Percentiles rank a stretch among this genome's conserved stretches.
These are phyloP conservation scores for Pseudogymnoascus destructans DNA, from an alignment of 2,329 filamentous ascomycete genomes.

Conservation along the genomic window DNA sequence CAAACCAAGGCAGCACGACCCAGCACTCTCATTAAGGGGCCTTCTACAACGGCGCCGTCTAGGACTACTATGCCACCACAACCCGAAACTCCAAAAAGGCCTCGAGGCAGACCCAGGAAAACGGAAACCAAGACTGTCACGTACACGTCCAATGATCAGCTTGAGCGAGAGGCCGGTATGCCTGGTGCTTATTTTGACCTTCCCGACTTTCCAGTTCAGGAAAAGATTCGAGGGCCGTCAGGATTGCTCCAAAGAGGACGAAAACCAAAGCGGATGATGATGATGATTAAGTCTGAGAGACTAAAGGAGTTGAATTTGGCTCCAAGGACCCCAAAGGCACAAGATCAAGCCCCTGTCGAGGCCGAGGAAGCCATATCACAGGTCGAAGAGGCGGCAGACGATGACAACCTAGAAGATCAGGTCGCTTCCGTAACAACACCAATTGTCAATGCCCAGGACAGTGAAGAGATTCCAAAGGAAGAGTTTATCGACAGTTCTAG, in stretches of 20 bases:
- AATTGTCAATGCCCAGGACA: neutral
- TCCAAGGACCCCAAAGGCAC: conserved; percentile 9
- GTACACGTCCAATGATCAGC: conserved; percentile 12
- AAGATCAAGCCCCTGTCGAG: conserved; percentile 12
- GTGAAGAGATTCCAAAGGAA: neutral
- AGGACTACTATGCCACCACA: neutral
- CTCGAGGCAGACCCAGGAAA: neutral
- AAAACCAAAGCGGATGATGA: conserved; percentile 10
- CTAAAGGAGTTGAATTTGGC: conserved; percentile 14
- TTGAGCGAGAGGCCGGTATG: conserved; percentile 15
- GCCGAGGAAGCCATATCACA: conserved; percentile 9
- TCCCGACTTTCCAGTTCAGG: conserved; percentile 8
- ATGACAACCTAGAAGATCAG: neutral
- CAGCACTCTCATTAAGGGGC: neutral
- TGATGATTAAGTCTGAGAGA: conserved; percentile 15
- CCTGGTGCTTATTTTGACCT: conserved; percentile 17
- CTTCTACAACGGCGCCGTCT: neutral
- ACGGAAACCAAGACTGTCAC: neutral
- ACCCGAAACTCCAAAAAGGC: neutral
- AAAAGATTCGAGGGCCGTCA: neutral
- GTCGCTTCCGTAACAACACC: neutral
- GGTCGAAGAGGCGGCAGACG: conserved; percentile 1
- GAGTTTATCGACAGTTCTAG: neutral
- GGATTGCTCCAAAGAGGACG: conserved; percentile 1
- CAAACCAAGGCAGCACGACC: neutral